These are phyloP conservation scores for Eucalyptus erythrocorys DNA, from an alignment of 345 rosid genomes.

Conservation along the genomic window DNA sequence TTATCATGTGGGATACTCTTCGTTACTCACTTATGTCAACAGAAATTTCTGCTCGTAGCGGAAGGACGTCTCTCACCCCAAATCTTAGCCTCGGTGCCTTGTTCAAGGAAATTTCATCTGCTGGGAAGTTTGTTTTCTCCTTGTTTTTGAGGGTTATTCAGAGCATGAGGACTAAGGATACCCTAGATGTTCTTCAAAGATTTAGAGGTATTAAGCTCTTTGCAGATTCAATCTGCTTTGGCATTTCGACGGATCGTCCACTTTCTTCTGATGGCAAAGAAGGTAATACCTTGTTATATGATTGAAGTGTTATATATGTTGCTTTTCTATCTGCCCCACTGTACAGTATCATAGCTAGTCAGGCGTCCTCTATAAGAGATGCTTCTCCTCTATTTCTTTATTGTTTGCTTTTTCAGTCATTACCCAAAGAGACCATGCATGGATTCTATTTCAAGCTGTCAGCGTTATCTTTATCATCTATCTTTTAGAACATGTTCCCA, in stretches of 20 bases:
- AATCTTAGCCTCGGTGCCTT: conserved; percentile 33
- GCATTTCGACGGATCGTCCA: conserved; percentile 27
- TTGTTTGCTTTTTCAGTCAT: not conserved
- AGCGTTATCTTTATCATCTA: not conserved
- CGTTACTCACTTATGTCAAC: conserved; percentile 71
- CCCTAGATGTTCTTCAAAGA: conserved; percentile 71
- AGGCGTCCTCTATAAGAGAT: not conserved
- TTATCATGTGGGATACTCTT: conserved; percentile 92
- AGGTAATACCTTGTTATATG: conserved; percentile 15
- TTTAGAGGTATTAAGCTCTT: conserved; percentile 70
- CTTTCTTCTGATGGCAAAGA: conserved; percentile 14
- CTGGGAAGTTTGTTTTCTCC: conserved; percentile 59
- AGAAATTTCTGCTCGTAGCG: conserved; percentile 71
- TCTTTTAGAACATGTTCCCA: not conserved
- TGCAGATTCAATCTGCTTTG: conserved; percentile 65
- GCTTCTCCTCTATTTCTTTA: not conserved
- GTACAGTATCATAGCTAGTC: not conserved
- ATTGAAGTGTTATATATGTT: not conserved
- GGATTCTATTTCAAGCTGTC: not conserved
- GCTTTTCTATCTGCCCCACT: not conserved
- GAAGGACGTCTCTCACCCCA: conserved; percentile 36
- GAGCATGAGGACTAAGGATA: conserved; percentile 38
- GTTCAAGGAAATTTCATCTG: conserved; percentile 59
- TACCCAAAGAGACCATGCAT: not conserved
- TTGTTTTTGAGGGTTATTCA: conserved; percentile 56